These are phyloP conservation scores for Rhynchospora pubera DNA, from an alignment of 176 grass and related monocot genomes.

Conservation along the genomic window DNA sequence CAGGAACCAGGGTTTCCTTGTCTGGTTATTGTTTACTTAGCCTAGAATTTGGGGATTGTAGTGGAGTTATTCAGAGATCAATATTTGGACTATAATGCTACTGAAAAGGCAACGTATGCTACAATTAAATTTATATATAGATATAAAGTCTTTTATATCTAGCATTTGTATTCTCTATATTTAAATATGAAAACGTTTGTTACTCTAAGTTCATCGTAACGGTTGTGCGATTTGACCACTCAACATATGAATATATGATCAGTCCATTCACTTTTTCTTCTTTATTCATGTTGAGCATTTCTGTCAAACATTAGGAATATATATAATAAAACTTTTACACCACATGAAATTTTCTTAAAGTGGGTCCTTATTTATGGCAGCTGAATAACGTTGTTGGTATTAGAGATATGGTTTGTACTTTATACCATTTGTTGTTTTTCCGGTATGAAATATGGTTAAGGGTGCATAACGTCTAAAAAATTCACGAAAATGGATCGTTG, in stretches of 20 bases:
- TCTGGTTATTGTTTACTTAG: background rate
- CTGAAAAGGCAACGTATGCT: background rate
- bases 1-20: conserved; percentile 1
- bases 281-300: background rate
- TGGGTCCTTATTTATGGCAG: background rate
- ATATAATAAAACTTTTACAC: background rate
- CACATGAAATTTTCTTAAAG: background rate
- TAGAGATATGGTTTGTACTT: background rate
- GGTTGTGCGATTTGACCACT: too few relatives aligned
- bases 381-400: background rate
- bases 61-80: background rate
- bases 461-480: too few relatives aligned
- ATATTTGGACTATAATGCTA: background rate
- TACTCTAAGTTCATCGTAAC: too few relatives aligned
- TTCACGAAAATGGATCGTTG: too few relatives aligned
- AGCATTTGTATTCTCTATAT: too few relatives aligned
- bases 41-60: background rate
- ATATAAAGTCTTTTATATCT: background rate
- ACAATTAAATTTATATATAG: background rate
- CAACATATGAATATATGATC: too few relatives aligned
- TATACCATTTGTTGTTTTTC: background rate
- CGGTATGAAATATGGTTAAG: too few relatives aligned
- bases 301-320: background rate
- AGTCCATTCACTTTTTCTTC: background rate
- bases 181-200: too few relatives aligned